Evolutionary conservation across 202 grass and related monocot species (phyloP).

Genomic region (Hordeum pubiflorum): DNA sequence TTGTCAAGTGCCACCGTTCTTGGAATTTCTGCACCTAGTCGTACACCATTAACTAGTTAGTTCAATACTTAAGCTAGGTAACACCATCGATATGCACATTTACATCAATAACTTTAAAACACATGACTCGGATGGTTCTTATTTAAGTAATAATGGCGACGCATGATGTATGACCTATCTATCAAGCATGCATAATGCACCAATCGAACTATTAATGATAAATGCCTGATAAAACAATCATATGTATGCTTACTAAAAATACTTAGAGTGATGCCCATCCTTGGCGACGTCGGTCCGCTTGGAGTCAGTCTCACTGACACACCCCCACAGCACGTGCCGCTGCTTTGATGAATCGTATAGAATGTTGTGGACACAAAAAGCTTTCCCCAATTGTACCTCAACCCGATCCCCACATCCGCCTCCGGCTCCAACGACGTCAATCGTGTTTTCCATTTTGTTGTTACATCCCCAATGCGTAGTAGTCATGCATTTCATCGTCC

Average conservation of each 20-base stretch:
- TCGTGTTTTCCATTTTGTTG: background rate
- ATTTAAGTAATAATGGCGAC: too few species aligned
- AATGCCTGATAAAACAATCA: background rate
- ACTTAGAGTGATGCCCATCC: background rate
- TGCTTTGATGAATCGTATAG: background rate
- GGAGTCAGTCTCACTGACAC: background rate
- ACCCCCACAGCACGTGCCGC: background rate
- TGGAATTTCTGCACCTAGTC: background rate
- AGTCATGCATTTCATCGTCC: too few species aligned
- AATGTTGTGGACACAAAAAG: background rate
- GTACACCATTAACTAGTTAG: background rate
- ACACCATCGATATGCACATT: too few species aligned
- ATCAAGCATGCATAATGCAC: background rate
- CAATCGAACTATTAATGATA: background rate
- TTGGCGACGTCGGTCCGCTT: background rate
- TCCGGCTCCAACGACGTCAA: background rate
- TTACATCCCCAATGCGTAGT: background rate
- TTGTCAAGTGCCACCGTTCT: slow-evolving; percentile 19
- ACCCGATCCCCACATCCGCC: background rate
- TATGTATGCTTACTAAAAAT: background rate
- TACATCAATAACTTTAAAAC: too few species aligned
- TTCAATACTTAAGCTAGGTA: too few species aligned
- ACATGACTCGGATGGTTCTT: too few species aligned
- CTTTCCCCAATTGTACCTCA: background rate
- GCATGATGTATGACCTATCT: too few species aligned